Percentiles rank a stretch among this genome's conserved stretches.
phyloP scores from a whole-genome alignment of 495 filamentous ascomycete species.

The Tetracladium marchalianum region DNA sequence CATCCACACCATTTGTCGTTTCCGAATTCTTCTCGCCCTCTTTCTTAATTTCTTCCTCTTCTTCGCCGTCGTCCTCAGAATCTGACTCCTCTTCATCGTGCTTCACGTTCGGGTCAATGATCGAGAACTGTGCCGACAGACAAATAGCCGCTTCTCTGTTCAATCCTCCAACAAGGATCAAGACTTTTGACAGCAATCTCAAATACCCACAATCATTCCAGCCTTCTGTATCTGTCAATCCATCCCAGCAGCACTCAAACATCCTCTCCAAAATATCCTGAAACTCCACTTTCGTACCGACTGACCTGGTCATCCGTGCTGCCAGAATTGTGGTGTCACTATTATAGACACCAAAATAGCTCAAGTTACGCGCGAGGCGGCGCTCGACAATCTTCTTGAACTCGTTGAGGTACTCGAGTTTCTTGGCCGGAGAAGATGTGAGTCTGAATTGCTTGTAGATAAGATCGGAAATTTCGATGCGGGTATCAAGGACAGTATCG shows the following conservation, averaged over 20 bases:
- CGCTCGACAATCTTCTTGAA: no score
- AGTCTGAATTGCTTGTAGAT: constrained; percentile 1
- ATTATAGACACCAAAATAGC: neutral
- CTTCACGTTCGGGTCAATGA: constrained; percentile 2
- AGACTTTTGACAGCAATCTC: constrained; percentile 10
- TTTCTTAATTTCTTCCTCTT: neutral
- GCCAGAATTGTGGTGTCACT: neutral
- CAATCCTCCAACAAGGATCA: constrained; percentile 7
- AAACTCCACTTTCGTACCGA: constrained; percentile 4
- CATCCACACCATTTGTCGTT: neutral
- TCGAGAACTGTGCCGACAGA: constrained; percentile 13
- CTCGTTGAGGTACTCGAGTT: no score
- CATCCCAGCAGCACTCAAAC: constrained; percentile 13
- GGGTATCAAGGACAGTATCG: neutral
- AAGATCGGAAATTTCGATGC: constrained; percentile 3
- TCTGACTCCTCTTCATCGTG: constrained; percentile 2
- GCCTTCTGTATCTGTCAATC: constrained; percentile 12
- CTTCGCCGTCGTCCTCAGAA: constrained; percentile 3
- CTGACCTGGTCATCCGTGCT: constrained; percentile 1
- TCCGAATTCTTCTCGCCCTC: neutral
- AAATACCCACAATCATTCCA: constrained; percentile 17
- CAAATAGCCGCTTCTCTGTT: constrained; percentile 16
- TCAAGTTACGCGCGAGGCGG: no score
- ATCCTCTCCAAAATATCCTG: constrained; percentile 11
- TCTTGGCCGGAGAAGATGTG: no score